phyloP scores from a whole-genome alignment of 345 rosid genomes.

The Cochlearia excelsa region DNA sequence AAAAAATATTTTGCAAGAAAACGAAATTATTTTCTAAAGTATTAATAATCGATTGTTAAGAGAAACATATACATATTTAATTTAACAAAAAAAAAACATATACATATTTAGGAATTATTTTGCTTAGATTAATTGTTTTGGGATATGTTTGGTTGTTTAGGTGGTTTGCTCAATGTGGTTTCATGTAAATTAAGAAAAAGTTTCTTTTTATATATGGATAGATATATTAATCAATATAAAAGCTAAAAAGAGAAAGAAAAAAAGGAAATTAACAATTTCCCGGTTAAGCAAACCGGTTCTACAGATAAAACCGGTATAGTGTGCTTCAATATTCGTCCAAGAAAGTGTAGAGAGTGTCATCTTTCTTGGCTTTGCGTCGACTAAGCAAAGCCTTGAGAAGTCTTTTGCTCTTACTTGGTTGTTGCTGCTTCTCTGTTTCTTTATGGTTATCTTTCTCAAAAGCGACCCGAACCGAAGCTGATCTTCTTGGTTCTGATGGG shows the following conservation, averaged over 20 bases:
- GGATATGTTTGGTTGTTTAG: no score
- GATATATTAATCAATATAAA: not conserved
- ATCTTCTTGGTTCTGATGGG: slow-evolving; percentile 81
- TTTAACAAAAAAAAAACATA: no score
- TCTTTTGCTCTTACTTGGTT: slow-evolving; percentile 85
- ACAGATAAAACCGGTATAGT: slow-evolving; percentile 13
- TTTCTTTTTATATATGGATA: no score
- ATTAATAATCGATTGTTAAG: no score
- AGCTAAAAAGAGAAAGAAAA: not conserved
- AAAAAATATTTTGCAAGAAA: no score
- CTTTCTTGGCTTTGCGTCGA: slow-evolving; percentile 90
- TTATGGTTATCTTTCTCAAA: slow-evolving; percentile 52
- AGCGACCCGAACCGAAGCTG: slow-evolving; percentile 60
- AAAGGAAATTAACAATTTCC: not conserved
- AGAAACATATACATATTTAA: no score
- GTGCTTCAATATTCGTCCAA: slow-evolving; percentile 73
- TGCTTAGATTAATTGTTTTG: no score
- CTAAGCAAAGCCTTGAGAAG: slow-evolving; percentile 88
- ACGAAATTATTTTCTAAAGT: no score
- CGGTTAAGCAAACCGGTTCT: slow-evolving; percentile 8
- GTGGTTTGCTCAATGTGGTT: no score
- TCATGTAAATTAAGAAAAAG: no score
- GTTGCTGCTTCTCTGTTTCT: slow-evolving; percentile 43
- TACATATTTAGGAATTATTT: no score
- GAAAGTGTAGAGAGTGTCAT: slow-evolving; percentile 75